A percentile compares a stretch with the other conserved stretches of the same genome.
Conservation (phyloP, 192 early-diverging fungal species). For the Gamsiella multidivaricata region DNA sequence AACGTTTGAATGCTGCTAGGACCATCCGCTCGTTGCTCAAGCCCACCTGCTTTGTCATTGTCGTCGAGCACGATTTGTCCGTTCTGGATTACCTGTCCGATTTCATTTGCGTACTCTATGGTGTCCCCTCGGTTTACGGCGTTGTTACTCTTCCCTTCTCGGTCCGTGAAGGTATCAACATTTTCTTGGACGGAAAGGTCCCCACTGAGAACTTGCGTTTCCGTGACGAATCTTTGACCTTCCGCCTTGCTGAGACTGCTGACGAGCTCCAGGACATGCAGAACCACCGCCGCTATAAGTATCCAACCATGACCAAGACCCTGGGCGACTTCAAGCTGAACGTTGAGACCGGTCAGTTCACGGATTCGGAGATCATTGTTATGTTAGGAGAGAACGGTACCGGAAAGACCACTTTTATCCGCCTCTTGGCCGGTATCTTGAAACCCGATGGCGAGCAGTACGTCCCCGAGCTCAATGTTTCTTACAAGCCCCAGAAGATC, state of each 20-base stretch:
- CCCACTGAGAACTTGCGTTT: slow-evolving; percentile 99
- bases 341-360: slow-evolving; percentile 86
- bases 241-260: slow-evolving; percentile 92
- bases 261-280: slow-evolving; percentile 74
- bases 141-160: slow-evolving; percentile 97
- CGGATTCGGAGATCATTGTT: slow-evolving; percentile 97
- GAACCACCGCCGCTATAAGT: slow-evolving; percentile 81
- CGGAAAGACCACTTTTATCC: slow-evolving; percentile 97
- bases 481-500: slow-evolving; percentile 99
- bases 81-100: slow-evolving; percentile 98
- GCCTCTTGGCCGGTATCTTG: slow-evolving; percentile 87
- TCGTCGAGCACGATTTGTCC: slow-evolving; percentile 98
- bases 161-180: slow-evolving; percentile 98
- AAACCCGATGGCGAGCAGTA: slow-evolving; percentile 82
- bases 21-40: slow-evolving; percentile 88
- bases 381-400: slow-evolving; percentile 99
- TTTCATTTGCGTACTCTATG: slow-evolving; percentile 98
- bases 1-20: slow-evolving; percentile 95
- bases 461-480: slow-evolving; percentile 88
- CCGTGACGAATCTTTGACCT: slow-evolving; percentile 94
- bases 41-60: slow-evolving; percentile 87
- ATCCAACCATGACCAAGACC: slow-evolving; percentile 90
- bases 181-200: slow-evolving; percentile 96
- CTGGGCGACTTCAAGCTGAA: slow-evolving; percentile 86
- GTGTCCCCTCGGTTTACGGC: slow-evolving; percentile 94